Percentiles rank a stretch among this genome's conserved stretches.
Evolutionary conservation across 2,329 filamentous ascomycete genomes (phyloP).

Genomic region (Gaeumannomyces sp.): DNA sequence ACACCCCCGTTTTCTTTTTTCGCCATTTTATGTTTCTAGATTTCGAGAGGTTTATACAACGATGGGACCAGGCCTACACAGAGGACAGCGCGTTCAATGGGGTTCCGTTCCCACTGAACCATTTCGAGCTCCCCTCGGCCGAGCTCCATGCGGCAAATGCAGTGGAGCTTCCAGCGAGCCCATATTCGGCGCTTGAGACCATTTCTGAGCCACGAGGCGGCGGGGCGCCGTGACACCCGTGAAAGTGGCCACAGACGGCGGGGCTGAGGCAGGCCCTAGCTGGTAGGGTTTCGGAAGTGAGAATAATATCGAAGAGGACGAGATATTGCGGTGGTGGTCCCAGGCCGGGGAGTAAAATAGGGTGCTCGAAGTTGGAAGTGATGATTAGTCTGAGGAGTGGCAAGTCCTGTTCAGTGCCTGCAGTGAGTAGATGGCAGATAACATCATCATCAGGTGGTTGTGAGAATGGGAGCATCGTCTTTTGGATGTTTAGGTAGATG

Average conservation of each 20-base stretch:
- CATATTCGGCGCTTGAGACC: slow-evolving; percentile 21
- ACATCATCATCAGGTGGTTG: too few species aligned
- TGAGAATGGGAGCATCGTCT: background rate
- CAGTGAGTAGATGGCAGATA: too few species aligned
- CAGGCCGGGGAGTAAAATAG: too few species aligned
- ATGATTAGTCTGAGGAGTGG: too few species aligned
- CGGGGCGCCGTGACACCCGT: slow-evolving; percentile 10
- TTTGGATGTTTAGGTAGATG: background rate
- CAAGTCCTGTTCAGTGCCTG: too few species aligned
- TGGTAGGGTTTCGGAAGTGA: too few species aligned
- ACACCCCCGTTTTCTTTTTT: background rate
- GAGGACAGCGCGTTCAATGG: slow-evolving; percentile 40
- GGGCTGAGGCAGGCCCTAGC: too few species aligned
- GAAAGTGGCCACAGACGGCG: background rate
- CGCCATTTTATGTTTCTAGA: slow-evolving; percentile 23
- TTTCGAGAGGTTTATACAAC: slow-evolving; percentile 39
- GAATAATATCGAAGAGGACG: too few species aligned
- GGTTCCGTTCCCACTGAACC: slow-evolving; percentile 38
- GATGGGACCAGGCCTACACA: slow-evolving; percentile 39
- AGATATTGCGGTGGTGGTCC: too few species aligned
- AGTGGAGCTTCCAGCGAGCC: slow-evolving; percentile 16
- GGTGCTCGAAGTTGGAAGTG: too few species aligned
- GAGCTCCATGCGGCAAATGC: slow-evolving; percentile 31
- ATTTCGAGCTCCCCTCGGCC: slow-evolving; percentile 41
- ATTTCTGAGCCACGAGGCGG: slow-evolving; percentile 23